These are phyloP conservation scores for Fistulinella prunicolor DNA, from an alignment of 768 basidiomycete genomes.

Conservation along the genomic window DNA sequence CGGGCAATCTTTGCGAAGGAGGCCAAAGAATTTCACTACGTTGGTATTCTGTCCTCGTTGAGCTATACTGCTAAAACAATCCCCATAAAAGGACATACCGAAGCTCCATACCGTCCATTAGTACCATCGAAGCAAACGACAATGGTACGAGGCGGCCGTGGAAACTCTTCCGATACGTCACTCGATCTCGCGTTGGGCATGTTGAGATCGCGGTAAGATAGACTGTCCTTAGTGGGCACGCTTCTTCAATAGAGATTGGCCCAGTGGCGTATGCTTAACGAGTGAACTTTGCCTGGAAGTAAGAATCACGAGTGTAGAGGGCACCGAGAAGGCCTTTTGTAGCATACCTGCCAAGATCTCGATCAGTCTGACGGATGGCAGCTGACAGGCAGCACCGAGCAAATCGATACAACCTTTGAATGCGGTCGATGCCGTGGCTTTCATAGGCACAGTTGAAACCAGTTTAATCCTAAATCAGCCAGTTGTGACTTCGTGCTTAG, in stretches of 20 bases:
- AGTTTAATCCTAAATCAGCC: not conserved
- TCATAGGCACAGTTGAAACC: not conserved
- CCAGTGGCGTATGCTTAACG: not conserved
- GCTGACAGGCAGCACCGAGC: not conserved
- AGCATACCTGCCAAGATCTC: not conserved
- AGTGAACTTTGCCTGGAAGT: not conserved
- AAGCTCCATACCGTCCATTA: constrained; percentile 44
- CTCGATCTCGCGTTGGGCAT: constrained; percentile 17
- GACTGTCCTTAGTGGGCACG: not conserved
- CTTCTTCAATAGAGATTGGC: not conserved
- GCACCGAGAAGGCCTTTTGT: constrained; percentile 2
- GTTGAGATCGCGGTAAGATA: not conserved
- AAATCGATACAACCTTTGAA: not conserved
- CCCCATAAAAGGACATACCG: constrained; percentile 34
- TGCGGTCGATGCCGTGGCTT: not conserved
- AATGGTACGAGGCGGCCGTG: constrained; percentile 39
- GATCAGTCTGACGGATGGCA: not conserved
- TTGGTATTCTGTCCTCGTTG: constrained; percentile 52
- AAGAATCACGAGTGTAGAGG: not conserved
- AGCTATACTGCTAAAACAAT: not conserved
- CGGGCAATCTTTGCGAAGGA: constrained; percentile 58
- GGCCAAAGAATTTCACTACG: constrained; percentile 63
- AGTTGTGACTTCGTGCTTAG: not conserved
- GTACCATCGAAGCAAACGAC: constrained; percentile 75
- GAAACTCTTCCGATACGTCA: not conserved